Percentiles rank a stretch among this genome's conserved stretches.
phyloP scores from a whole-genome alignment of 257 asterid genomes.

The Nicotiana tabacum region DNA sequence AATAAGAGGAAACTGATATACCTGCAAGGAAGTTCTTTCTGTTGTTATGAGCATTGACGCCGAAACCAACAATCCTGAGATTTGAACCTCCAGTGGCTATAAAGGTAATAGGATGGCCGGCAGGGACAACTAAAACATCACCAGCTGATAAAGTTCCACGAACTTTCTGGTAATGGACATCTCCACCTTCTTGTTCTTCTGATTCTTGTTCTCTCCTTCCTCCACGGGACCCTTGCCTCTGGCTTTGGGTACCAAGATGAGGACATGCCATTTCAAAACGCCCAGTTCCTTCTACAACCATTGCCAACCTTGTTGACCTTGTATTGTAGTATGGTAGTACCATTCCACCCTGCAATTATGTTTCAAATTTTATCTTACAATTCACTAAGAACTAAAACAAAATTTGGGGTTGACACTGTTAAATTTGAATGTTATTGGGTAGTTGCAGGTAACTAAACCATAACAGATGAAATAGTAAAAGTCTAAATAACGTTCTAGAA shows the following conservation, averaged over 20 bases:
- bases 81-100: conserved; percentile 30
- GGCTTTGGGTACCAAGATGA: conserved; percentile 20
- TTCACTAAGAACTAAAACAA: no score
- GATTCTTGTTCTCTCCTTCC: neutral
- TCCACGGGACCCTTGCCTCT: neutral
- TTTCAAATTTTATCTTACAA: neutral
- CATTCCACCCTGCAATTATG: conserved; percentile 41
- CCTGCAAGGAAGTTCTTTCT: conserved; percentile 40
- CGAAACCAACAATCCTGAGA: conserved; percentile 31
- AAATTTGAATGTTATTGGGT: no score
- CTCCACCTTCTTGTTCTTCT: neutral
- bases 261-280: conserved; percentile 48
- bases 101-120: conserved; percentile 34
- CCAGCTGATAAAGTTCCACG: conserved; percentile 27
- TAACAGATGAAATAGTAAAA: no score
- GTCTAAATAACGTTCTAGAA: no score
- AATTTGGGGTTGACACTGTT: no score
- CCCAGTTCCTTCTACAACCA: conserved; percentile 34
- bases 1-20: neutral
- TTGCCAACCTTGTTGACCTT: conserved; percentile 27
- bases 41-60: conserved; percentile 29
- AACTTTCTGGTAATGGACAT: conserved; percentile 17
- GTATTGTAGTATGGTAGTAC: conserved; percentile 36
- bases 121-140: conserved; percentile 36
- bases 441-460: no score